Evolutionary conservation across 768 basidiomycete genomes (phyloP), one percentile per base, ranked within the genome.

Genomic region (Aureoboletus auriporus): DNA sequence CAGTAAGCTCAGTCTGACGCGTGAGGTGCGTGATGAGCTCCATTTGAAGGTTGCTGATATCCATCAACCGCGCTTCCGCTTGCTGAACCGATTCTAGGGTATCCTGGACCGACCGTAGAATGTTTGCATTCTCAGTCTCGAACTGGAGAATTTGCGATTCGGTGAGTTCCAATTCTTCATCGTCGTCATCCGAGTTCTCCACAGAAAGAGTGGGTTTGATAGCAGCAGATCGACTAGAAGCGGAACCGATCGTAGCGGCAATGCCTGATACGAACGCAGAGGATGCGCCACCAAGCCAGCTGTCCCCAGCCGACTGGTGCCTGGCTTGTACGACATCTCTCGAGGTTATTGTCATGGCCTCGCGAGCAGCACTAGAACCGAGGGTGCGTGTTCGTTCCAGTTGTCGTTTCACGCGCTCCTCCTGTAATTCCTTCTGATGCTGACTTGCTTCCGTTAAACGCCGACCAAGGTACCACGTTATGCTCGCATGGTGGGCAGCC

Each of bases 1-100:
- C 94, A 9, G 93, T 93, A 56, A 93, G 68, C 71, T 94, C 94
- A 3, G 88, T 88, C 74, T 99, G 96, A 59, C 75, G 79, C 31
- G 87, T 86, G 35, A 99, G 76, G 63, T 97, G 93, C 12, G 80
- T 74, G 42, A 96, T 83, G 56, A 99, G 75, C 67, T 97, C 90
- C 71, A 89, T 85, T 73, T 99, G 96, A 49, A 99, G 71, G 36
- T 88, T 79, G 58, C 89, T 89, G 60, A 99, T 97, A 61, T 98
- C 95, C 72, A 93, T 76, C 47, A 99, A 69, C 30, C 89, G 83
- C 39, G 89, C 82, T 64, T 99, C 95, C 23, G 95, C 95, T 62
- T 86, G 84, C 61, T 94, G 88, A 30, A 99, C 90, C 4, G 90
- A 84, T 56, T 86, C 86, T 29, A 98, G 75, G 6, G 86, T 89